A percentile compares a stretch with the other conserved stretches of the same genome.
Evolutionary conservation across 169 alveolate genomes (phyloP).

Genomic region (Plasmodium inui): DNA sequence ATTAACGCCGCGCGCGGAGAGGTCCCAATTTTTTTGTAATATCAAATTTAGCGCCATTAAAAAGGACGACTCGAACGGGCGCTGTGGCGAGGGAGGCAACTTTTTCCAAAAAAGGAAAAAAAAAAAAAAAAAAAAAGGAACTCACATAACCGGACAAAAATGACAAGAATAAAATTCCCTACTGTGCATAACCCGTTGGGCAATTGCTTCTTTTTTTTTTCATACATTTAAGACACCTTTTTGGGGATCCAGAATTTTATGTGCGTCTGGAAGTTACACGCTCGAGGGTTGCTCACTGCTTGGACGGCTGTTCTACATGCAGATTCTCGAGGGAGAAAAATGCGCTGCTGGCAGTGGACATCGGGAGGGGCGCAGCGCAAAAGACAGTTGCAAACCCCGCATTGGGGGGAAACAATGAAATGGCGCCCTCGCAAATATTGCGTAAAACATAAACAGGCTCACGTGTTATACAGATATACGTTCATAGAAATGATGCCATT

Average conservation of each 20-base stretch:
- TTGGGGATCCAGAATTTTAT: background rate
- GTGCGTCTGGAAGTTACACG: background rate
- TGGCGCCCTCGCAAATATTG: background rate
- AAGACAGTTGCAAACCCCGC: background rate
- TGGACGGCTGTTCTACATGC: background rate
- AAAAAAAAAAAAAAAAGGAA: background rate
- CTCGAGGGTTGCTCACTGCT: background rate
- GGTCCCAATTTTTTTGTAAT: background rate
- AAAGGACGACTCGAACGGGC: background rate
- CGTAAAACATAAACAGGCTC: background rate
- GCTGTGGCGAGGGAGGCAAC: background rate
- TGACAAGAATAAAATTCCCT: background rate
- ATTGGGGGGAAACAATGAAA: background rate
- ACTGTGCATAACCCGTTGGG: background rate
- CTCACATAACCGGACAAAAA: background rate
- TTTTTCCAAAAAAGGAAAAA: background rate
- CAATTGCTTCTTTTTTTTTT: background rate
- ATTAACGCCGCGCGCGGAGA: background rate
- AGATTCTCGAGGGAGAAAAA: background rate
- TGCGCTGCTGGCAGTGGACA: background rate
- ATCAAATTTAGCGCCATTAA: background rate
- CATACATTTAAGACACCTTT: background rate
- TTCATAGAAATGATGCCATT: background rate
- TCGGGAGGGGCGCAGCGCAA: background rate
- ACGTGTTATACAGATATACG: background rate